These are phyloP conservation scores for Penicillium corylophilum DNA, from an alignment of 2,329 filamentous ascomycete genomes.

Conservation along the genomic window DNA sequence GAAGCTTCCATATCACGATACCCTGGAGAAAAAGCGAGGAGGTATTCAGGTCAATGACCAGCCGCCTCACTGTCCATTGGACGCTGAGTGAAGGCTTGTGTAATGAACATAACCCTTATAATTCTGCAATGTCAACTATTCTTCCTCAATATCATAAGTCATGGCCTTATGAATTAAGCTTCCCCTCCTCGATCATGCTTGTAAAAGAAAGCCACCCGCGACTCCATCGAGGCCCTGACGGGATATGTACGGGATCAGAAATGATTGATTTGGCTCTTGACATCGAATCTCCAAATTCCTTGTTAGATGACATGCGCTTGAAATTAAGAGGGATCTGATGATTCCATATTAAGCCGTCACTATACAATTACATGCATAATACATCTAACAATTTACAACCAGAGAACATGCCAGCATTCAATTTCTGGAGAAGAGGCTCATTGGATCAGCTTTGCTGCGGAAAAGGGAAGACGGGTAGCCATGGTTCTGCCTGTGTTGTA, in stretches of 20 bases:
- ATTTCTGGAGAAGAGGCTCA: neutral
- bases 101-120: neutral
- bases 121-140: neutral
- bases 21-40: slow-evolving; percentile 28
- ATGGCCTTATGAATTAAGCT: neutral
- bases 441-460: slow-evolving; percentile 13
- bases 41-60: slow-evolving; percentile 30
- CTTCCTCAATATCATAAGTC: neutral
- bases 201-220: no score
- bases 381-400: neutral
- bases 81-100: slow-evolving; percentile 20
- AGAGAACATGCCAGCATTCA: neutral
- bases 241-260: no score
- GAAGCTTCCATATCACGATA: slow-evolving; percentile 27
- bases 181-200: neutral
- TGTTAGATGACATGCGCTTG: no score
- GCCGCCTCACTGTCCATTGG: slow-evolving; percentile 25
- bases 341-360: no score
- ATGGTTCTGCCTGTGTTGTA: slow-evolving; percentile 15
- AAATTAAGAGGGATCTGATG: no score
- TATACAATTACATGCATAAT: neutral
- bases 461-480: slow-evolving; percentile 23
- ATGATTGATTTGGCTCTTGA: no score
- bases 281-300: no score
- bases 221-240: no score